A percentile compares a stretch with the other conserved stretches of the same genome.
phyloP scores from a whole-genome alignment of 1,284 basidiomycete genomes.

The Naganishia liquefaciens region DNA sequence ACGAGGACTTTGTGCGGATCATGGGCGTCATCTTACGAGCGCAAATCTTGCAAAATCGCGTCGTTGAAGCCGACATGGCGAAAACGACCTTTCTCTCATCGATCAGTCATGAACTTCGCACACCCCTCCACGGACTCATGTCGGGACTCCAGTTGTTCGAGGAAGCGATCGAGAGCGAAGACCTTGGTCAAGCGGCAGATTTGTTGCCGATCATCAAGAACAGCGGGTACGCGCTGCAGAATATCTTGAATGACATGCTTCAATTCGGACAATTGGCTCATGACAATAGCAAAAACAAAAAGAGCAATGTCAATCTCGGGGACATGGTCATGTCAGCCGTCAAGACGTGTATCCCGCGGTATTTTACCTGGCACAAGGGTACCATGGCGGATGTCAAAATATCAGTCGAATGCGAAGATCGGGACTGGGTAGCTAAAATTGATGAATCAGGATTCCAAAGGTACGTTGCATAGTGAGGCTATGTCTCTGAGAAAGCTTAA shows the following conservation, averaged over 20 bases:
- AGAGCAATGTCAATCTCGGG: slow-evolving; percentile 34
- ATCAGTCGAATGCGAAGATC: slow-evolving; percentile 36
- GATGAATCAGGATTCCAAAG: slow-evolving; percentile 38
- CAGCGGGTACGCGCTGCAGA: slow-evolving; percentile 38
- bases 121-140: slow-evolving; percentile 43
- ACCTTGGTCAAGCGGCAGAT: slow-evolving; percentile 28
- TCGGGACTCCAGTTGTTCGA: slow-evolving; percentile 42
- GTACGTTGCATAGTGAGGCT: slow-evolving; percentile 27
- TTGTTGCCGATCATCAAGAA: slow-evolving; percentile 36
- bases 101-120: slow-evolving; percentile 46
- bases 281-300: slow-evolving; percentile 21
- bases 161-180: slow-evolving; percentile 28
- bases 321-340: slow-evolving; percentile 29
- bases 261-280: slow-evolving; percentile 38
- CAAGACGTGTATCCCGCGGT: slow-evolving; percentile 32
- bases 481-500: background rate
- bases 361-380: slow-evolving; percentile 19
- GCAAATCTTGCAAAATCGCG: slow-evolving; percentile 36
- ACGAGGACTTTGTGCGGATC: slow-evolving; percentile 37
- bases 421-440: slow-evolving; percentile 38
- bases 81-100: slow-evolving; percentile 47
- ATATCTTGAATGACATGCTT: slow-evolving; percentile 42
- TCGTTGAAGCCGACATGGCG: slow-evolving; percentile 42
- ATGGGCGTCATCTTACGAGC: slow-evolving; percentile 40
- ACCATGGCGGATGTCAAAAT: slow-evolving; percentile 14